A percentile compares a stretch with the other conserved stretches of the same genome.
Evolutionary conservation across 2,329 filamentous ascomycete species (phyloP).

Genomic region (Neurospora crassa): DNA sequence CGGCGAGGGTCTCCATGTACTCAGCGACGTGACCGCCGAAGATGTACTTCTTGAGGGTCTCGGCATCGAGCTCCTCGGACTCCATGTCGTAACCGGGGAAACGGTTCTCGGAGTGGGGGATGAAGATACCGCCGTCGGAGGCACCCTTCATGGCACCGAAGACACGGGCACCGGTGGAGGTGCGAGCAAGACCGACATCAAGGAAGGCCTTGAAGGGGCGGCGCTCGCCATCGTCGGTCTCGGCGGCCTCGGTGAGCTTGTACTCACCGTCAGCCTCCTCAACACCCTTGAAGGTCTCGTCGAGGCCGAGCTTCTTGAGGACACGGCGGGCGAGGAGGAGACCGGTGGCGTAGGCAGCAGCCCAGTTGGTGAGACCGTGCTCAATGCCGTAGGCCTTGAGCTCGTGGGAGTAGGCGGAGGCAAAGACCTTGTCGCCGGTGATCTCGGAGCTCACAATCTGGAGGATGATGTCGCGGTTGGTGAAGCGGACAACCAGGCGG

Average conservation of each 20-base stretch:
- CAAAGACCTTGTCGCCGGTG: conserved; percentile 94
- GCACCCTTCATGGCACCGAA: conserved; percentile 99
- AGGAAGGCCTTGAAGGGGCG: conserved; percentile 99
- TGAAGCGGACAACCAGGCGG: conserved; percentile 98
- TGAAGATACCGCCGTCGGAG: conserved; percentile 91
- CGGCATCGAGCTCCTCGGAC: conserved; percentile 93
- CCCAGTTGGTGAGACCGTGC: conserved; percentile 99
- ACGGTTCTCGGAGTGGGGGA: conserved; percentile 98
- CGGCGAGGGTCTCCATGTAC: conserved; percentile 99
- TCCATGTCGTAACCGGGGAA: conserved; percentile 99
- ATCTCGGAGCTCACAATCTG: conserved; percentile 97
- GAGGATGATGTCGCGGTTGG: conserved; percentile 98
- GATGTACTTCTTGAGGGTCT: conserved; percentile 98
- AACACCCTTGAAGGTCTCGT: conserved; percentile 87
- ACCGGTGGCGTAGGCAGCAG: conserved; percentile 92
- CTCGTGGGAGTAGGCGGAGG: conserved; percentile 90
- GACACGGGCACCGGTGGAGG: conserved; percentile 96
- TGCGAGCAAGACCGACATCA: conserved; percentile 93
- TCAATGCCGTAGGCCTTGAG: conserved; percentile 94
- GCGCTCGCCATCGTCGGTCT: conserved; percentile 84
- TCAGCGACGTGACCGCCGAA: conserved; percentile 95
- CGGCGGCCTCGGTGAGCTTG: conserved; percentile 86
- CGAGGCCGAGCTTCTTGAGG: conserved; percentile 92
- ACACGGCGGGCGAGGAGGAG: conserved; percentile 94
- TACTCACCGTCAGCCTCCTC: conserved; percentile 96